Base-by-base conservation (phyloP, 2,329 filamentous ascomycete species). In the Claviceps cyperi region DNA sequence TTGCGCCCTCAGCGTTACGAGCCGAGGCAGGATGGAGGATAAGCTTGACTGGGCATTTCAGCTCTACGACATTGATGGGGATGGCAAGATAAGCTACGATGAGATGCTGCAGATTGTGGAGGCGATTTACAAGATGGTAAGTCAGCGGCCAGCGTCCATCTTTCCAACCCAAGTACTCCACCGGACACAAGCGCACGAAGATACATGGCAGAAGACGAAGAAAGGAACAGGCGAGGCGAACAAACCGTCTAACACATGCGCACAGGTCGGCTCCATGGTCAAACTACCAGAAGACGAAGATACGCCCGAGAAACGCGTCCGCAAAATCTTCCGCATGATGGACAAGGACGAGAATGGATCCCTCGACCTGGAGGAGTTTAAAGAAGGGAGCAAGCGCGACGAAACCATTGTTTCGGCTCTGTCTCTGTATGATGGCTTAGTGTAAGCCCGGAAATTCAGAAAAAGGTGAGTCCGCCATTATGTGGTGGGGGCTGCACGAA, bases 251-350 rank as follows among this genome's bases (percentile, higher is more conserved):
- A 9, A 28, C 43, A 9, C 2, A 14, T 19, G 7, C 28, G 28
- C 17, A 19, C 58, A 96, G 90, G 90, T 96, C 62, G 92, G 92
- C 57, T 95, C 90, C 48, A 98, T 98, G 92, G 92, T 98, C 61
- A 97, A 97, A 70, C 77, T 98, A 43, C 92, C 92, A 48, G 89
- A 96, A 68, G 92, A 98, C 70, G 92, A 98, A 73, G 91, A 98
- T 70, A 98, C 92, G 51, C 92, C 92, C 17, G 91, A 97, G 76
- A 98, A 98, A 75, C 84, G 92, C 56, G 92, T 98, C 55, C 82
- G 77, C 69, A 98, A 98, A 76, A 97, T 98, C 68, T 98, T 98
- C 76, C 78, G 84, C 62, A 97, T 97, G 92, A 98, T 98, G 92
- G 92, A 98, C 75, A 98, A 98, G 77, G 92, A 98, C 66, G 91